A percentile compares a stretch with the other conserved stretches of the same genome.
These are phyloP conservation scores for Jaminaea rosea DNA, from an alignment of 1,284 basidiomycete species.

Conservation along the genomic window DNA sequence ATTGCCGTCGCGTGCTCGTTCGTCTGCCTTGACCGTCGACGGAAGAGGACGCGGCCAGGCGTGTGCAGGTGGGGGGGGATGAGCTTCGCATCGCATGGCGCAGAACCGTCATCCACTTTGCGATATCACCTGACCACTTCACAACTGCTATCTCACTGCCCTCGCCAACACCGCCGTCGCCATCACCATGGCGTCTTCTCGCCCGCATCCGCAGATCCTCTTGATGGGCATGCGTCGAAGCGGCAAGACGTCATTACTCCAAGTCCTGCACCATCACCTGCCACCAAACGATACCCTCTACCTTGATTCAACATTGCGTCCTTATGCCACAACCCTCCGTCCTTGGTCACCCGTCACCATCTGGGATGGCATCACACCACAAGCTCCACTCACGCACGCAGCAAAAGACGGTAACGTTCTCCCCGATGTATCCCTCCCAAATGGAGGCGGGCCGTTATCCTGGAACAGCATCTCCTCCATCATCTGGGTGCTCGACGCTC, in stretches of 20 bases:
- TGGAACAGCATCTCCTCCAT: conserved; percentile 50
- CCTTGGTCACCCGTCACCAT: conserved; percentile 84
- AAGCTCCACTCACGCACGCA: not conserved
- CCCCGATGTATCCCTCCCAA: too few species aligned
- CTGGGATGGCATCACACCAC: conserved; percentile 73
- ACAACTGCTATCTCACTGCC: too few species aligned
- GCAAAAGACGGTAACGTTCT: not conserved
- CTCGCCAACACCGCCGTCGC: not conserved
- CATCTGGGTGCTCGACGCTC: conserved; percentile 94
- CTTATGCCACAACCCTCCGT: conserved; percentile 50
- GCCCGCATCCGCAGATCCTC: conserved; percentile 4
- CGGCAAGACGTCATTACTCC: conserved; percentile 84
- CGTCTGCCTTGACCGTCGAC: too few species aligned
- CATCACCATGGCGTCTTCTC: not conserved
- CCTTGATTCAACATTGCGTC: conserved; percentile 56
- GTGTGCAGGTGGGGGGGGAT: too few species aligned
- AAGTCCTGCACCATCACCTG: conserved; percentile 79
- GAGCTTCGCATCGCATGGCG: too few species aligned
- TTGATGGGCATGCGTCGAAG: conserved; percentile 52
- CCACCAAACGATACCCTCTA: conserved; percentile 81
- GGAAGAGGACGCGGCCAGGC: too few species aligned
- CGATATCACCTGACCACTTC: too few species aligned
- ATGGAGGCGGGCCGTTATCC: not conserved
- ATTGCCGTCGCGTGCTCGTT: too few species aligned
- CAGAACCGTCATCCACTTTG: too few species aligned